phyloP scores from a whole-genome alignment of 2,329 filamentous ascomycete genomes.

The Colletotrichum horii region DNA sequence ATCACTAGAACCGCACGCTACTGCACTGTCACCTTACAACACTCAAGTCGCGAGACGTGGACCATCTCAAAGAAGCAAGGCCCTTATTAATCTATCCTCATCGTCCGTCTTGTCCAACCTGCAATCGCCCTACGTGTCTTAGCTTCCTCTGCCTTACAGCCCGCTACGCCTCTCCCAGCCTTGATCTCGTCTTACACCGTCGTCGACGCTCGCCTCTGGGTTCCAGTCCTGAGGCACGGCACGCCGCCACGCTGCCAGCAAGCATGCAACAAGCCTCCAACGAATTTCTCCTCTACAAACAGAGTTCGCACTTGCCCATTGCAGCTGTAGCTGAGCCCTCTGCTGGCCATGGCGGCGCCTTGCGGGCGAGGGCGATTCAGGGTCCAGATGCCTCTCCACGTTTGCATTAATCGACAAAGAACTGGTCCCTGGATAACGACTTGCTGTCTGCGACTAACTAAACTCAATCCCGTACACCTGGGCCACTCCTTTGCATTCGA shows the following conservation, averaged over 20 bases:
- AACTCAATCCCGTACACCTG: not conserved
- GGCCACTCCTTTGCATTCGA: not conserved
- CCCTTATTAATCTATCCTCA: not conserved
- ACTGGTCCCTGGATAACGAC: not conserved
- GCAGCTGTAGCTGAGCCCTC: not conserved
- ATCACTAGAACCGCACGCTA: slow-evolving; percentile 4
- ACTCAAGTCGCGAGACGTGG: not conserved
- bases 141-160: not conserved
- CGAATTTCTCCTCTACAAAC: not conserved
- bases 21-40: not conserved
- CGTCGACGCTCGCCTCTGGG: not conserved
- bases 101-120: not conserved
- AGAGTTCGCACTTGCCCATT: not conserved
- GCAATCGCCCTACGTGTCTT: not conserved
- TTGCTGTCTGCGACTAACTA: not conserved
- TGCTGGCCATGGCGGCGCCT: not conserved
- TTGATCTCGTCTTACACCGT: not conserved
- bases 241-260: not conserved
- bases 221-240: not conserved
- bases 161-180: not conserved
- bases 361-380: not conserved
- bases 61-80: not conserved
- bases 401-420: slow-evolving; percentile 1
- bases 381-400: not conserved
- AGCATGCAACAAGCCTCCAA: not conserved